Percentiles rank a stretch among this genome's conserved stretches.
These are phyloP conservation scores for Penicillium diatomitis DNA, from an alignment of 495 filamentous ascomycete genomes.

Conservation along the genomic window DNA sequence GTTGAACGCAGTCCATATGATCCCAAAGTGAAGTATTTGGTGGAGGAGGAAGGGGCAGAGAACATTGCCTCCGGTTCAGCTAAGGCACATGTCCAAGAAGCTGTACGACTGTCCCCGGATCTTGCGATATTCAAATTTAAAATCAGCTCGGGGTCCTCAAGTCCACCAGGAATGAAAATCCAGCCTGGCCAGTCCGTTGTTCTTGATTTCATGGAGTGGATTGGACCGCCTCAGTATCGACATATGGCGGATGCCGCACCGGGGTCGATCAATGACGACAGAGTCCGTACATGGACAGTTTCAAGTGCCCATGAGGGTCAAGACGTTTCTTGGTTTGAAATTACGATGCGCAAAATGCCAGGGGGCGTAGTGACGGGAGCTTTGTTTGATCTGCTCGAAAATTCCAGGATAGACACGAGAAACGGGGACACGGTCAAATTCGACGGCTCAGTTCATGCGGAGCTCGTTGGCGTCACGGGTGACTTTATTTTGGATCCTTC, in stretches of 20 bases:
- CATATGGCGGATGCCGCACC: conserved; percentile 11
- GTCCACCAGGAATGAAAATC: conserved; percentile 1
- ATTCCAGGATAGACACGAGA: not conserved
- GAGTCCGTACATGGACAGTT: conserved; percentile 15
- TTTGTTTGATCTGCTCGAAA: conserved; percentile 5
- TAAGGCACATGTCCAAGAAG: conserved; percentile 4
- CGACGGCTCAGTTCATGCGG: not conserved
- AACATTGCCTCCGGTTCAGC: not conserved
- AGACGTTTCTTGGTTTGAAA: conserved; percentile 6
- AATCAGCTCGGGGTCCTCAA: not conserved
- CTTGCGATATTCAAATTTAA: conserved; percentile 10
- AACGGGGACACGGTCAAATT: not conserved
- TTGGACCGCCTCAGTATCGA: conserved; percentile 10
- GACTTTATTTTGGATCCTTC: conserved; percentile 6
- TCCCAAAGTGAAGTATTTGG: conserved; percentile 11
- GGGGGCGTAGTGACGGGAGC: conserved; percentile 10
- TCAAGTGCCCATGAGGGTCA: conserved; percentile 9
- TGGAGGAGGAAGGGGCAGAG: conserved; percentile 3
- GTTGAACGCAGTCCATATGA: conserved; percentile 13
- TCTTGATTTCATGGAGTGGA: conserved; percentile 15
- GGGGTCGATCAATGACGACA: conserved; percentile 9
- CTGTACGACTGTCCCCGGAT: conserved; percentile 3
- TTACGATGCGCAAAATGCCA: conserved; percentile 12
- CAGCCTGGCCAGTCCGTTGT: conserved; percentile 11
- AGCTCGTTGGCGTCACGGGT: conserved; percentile 10